These are phyloP conservation scores for Candida ascalaphidarum DNA, from an alignment of 805 yeast genomes.

Conservation along the genomic window DNA sequence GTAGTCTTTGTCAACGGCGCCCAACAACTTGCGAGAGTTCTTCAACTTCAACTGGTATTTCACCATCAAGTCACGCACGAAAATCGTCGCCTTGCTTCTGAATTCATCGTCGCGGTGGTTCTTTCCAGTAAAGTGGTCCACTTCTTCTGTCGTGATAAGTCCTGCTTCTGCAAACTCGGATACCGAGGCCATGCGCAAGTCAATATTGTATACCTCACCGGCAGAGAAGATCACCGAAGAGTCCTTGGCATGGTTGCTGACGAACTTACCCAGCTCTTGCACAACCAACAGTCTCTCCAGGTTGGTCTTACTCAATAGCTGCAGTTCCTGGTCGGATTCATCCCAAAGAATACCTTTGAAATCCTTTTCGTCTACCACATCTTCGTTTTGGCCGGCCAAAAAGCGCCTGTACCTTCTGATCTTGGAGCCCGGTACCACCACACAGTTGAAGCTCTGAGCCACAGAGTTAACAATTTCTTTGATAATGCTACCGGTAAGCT, in stretches of 20 bases:
- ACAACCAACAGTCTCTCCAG: conserved; percentile 5
- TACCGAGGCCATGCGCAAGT: conserved; percentile 71
- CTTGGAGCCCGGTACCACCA: conserved; percentile 86
- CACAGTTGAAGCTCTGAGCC: conserved; percentile 77
- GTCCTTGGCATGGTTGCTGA: conserved; percentile 18
- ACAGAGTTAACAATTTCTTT: conserved; percentile 76
- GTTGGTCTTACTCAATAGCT: conserved; percentile 34
- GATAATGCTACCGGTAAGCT: conserved; percentile 61
- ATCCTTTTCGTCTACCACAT: conserved; percentile 83
- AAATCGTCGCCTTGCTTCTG: conserved; percentile 61
- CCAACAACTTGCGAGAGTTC: conserved; percentile 62
- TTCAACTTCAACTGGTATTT: conserved; percentile 68
- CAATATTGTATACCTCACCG: conserved; percentile 85
- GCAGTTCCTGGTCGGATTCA: conserved; percentile 69
- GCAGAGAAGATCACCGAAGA: conserved; percentile 52
- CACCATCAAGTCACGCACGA: conserved; percentile 81
- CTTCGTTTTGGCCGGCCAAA: conserved; percentile 92
- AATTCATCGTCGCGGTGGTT: conserved; percentile 45
- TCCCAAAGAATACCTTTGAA: conserved; percentile 90
- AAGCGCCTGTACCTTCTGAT: conserved; percentile 89
- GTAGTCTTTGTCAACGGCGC: conserved; percentile 58
- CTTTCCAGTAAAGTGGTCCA: conserved; percentile 58
- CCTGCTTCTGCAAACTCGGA: conserved; percentile 50
- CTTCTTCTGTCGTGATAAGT: conserved; percentile 55
- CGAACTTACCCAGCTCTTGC: conserved; percentile 5